phyloP scores from a whole-genome alignment of 1,284 basidiomycete species.

The Pyrrhoderma lamaoense region DNA sequence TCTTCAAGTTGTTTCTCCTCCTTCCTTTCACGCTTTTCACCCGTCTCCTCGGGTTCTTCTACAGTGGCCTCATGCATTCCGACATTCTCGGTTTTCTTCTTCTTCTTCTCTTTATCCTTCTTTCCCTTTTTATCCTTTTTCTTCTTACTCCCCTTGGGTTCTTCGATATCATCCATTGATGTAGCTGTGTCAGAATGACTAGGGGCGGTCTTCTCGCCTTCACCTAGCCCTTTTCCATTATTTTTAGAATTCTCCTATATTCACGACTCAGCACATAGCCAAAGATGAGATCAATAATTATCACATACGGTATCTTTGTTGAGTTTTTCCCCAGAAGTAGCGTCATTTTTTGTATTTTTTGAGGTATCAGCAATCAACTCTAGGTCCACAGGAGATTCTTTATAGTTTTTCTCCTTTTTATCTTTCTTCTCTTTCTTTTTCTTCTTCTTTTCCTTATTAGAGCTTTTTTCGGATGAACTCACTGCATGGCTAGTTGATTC shows the following conservation, averaged over 20 bases:
- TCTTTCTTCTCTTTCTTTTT: not conserved
- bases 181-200: not conserved
- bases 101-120: slow-evolving; percentile 25
- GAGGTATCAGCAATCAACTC: not conserved
- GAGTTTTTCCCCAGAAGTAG: no score
- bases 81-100: slow-evolving; percentile 25
- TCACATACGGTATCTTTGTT: no score
- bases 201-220: no score
- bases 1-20: slow-evolving; percentile 1
- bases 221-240: no score
- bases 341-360: no score
- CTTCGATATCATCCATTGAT: not conserved
- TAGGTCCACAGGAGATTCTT: slow-evolving; percentile 4
- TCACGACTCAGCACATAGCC: no score
- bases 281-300: no score
- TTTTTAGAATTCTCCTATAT: no score
- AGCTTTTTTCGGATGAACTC: no score
- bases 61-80: not conserved
- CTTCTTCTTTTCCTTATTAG: not conserved
- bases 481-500: not conserved
- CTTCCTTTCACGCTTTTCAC: not conserved
- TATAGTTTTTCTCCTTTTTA: not conserved
- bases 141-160: slow-evolving; percentile 18
- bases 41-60: slow-evolving; percentile 6
- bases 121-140: slow-evolving; percentile 8